These are phyloP conservation scores for Vigna radiata DNA, from an alignment of 306 rosid species.

Conservation along the genomic window DNA sequence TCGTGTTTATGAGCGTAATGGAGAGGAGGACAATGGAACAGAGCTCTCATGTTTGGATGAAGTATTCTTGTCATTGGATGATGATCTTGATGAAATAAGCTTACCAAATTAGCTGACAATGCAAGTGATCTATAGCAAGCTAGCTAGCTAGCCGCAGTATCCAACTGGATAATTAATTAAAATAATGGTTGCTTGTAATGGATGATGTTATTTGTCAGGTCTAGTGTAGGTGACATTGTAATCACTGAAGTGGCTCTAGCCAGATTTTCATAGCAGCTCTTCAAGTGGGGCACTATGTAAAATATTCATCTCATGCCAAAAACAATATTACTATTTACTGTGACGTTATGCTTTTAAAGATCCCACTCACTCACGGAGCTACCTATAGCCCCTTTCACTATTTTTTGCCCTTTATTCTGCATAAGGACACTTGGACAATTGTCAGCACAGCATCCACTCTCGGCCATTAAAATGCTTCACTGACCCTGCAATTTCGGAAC, in stretches of 20 bases:
- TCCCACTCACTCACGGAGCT: conserved; percentile 28
- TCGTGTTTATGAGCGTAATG: conserved; percentile 69
- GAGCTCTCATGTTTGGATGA: conserved; percentile 92
- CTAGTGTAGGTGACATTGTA: conserved; percentile 40
- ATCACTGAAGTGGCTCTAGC: conserved; percentile 35
- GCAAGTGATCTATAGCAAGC: conserved; percentile 20
- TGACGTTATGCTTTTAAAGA: conserved; percentile 53
- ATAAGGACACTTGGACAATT: conserved; percentile 23
- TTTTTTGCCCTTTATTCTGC: not conserved
- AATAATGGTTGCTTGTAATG: conserved; percentile 26
- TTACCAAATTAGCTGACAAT: conserved; percentile 57
- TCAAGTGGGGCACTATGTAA: conserved; percentile 56
- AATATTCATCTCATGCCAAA: conserved; percentile 39
- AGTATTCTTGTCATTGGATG: conserved; percentile 88
- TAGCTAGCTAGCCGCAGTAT: conserved; percentile 33
- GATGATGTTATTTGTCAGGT: not conserved
- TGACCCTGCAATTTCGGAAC: not conserved
- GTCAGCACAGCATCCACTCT: conserved; percentile 44
- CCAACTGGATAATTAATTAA: conserved; percentile 43
- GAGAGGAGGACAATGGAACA: conserved; percentile 54
- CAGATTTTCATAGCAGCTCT: conserved; percentile 34
- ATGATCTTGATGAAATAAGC: conserved; percentile 94
- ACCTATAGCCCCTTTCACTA: not conserved
- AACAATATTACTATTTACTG: conserved; percentile 41
- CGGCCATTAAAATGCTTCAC: conserved; percentile 3